Evolutionary conservation across 2,329 filamentous ascomycete species (phyloP), one percentile per base, ranked within the genome.

Genomic region (Phialemoniopsis sp.): DNA sequence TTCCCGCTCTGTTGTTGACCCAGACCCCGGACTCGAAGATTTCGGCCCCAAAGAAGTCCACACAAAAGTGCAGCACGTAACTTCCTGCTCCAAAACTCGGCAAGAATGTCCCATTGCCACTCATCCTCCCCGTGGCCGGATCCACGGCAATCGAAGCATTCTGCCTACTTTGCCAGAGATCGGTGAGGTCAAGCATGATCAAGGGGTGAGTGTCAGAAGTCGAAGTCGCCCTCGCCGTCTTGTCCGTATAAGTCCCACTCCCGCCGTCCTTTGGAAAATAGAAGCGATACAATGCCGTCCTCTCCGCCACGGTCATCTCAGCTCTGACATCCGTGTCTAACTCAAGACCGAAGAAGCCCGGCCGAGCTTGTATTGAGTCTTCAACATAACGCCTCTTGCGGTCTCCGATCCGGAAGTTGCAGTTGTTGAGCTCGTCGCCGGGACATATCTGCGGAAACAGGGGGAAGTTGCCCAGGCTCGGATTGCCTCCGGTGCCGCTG

Each of bases 71-170:
- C 26, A 77, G 64, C 21, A 68, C 57, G 46, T 82, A 84, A 1
- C 54, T 69, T 0, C 79, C 79, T 9, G 72, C 66, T 1, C 80
- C 80, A 45, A 84, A 84, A 29, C 75, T 81, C 2, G 80, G 80
- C 4, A 60, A 58, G 41, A 82, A 84, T 0, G 67, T 72, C 2
- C 76, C 80, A 36, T 70, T 75, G 13, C 76, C 79, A 6, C 63
- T 72, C 33, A 83, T 66, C 31, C 77, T 66, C 1, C 76, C 78
- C 2, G 66, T 76, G 1, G 56, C 50, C 1, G 56, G 43, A 41
- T 80, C 64, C 0, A 82, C 68, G 5, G 58, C 61, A 15, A 80
- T 62, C 3, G 60, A 67, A 1, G 66, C 75, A 38, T 76, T 72
- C 19, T 62, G 67, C 0, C 62, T 55, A 33, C 73, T 70, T 41